phyloP scores from a whole-genome alignment of 2,329 filamentous ascomycete species.

The Talaromyces sp. region DNA sequence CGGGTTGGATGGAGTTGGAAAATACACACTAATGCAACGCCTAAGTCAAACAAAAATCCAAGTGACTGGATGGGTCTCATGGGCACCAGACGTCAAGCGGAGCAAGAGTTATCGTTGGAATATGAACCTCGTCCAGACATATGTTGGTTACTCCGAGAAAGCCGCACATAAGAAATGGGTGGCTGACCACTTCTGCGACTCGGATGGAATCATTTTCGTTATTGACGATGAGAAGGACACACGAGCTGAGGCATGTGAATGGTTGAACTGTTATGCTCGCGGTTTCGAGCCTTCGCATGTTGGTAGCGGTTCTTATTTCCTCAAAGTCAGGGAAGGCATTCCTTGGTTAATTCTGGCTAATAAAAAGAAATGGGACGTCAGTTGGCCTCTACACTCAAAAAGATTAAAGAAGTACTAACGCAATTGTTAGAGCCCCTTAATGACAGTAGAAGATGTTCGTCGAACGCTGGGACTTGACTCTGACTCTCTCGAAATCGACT shows the following conservation, averaged over 20 bases:
- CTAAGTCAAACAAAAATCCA: not conserved
- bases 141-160: not conserved
- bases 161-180: not conserved
- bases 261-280: not conserved
- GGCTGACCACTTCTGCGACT: not conserved
- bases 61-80: not conserved
- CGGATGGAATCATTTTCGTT: conserved; percentile 1
- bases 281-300: not conserved
- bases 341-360: not conserved
- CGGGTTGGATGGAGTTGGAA: not conserved
- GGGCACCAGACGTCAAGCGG: not conserved
- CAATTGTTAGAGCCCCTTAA: not conserved
- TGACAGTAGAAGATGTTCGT: not conserved
- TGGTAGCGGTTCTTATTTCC: not conserved
- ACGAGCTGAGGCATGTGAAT: not conserved
- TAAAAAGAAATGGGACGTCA: not conserved
- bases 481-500: not conserved
- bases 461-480: not conserved
- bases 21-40: conserved; percentile 5
- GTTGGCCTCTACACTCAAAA: not conserved
- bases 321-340: conserved; percentile 1
- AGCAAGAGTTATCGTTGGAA: not conserved
- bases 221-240: not conserved
- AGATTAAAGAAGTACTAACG: not conserved
- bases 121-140: not conserved